Evolutionary conservation across 495 filamentous ascomycete species (phyloP).

Genomic region (Podospora didyma): DNA sequence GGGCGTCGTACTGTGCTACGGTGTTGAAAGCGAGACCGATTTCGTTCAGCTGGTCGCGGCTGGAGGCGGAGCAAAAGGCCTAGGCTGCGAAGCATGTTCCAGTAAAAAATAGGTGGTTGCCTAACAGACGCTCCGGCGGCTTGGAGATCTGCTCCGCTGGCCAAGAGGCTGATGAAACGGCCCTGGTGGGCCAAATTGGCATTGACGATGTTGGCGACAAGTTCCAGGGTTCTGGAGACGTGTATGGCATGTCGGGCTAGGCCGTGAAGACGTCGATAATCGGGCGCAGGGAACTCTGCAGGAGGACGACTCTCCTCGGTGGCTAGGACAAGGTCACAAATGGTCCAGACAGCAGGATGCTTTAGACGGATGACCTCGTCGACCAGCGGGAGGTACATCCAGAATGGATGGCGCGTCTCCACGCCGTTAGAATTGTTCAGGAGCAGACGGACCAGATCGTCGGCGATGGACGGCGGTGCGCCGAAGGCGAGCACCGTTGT

Average conservation of each 20-base stretch:
- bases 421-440: background rate
- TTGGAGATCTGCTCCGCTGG: conserved; percentile 1
- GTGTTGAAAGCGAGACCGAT: conserved; percentile 41
- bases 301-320: background rate
- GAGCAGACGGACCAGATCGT: background rate
- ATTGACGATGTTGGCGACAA: conserved; percentile 33
- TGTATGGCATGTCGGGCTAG: conserved; percentile 47
- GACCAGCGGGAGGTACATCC: background rate
- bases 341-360: background rate
- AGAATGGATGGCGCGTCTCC: background rate
- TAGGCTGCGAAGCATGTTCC: conserved; percentile 36
- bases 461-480: background rate
- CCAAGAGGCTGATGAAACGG: conserved; percentile 2
- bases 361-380: background rate
- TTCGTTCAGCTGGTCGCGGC: conserved; percentile 30
- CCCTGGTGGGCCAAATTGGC: conserved; percentile 32
- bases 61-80: conserved; percentile 35
- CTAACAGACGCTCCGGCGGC: background rate
- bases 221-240: conserved; percentile 40
- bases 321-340: background rate
- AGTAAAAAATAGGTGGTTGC: conserved; percentile 9
- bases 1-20: conserved; percentile 35
- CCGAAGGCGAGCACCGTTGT: background rate
- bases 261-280: conserved; percentile 43
- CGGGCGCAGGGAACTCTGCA: background rate